phyloP scores from a whole-genome alignment of 2,329 filamentous ascomycete genomes.

The Fusarium sp. region DNA sequence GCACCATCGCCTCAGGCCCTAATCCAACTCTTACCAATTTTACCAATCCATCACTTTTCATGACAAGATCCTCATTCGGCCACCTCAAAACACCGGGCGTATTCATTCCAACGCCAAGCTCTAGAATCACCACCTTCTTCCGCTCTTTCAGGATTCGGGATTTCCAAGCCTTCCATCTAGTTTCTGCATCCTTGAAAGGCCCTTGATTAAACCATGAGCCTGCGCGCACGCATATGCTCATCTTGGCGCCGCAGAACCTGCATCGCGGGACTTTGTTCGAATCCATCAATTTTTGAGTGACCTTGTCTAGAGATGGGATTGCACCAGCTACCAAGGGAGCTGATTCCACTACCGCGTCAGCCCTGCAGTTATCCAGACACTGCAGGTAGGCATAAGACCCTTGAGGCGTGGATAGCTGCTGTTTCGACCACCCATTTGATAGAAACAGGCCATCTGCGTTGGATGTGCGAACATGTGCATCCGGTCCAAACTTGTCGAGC shows the following conservation, averaged over 20 bases:
- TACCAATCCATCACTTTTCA: constrained; percentile 21
- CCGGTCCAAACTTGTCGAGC: constrained; percentile 17
- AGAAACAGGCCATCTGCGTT: constrained; percentile 4
- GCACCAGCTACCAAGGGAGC: constrained; percentile 29
- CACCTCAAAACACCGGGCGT: constrained; percentile 44
- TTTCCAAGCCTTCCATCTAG: constrained; percentile 28
- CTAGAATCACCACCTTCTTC: constrained; percentile 41
- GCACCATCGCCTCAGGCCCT: constrained; percentile 39
- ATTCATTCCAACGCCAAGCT: constrained; percentile 45
- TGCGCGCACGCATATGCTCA: constrained; percentile 44
- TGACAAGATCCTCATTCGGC: constrained; percentile 45
- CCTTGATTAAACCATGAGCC: constrained; percentile 39
- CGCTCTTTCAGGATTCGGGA: constrained; percentile 8
- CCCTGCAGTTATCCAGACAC: constrained; percentile 40
- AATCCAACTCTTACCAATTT: constrained; percentile 41
- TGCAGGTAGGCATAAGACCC: constrained; percentile 27
- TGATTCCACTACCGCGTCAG: constrained; percentile 21
- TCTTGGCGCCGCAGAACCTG: constrained; percentile 39
- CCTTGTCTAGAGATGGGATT: constrained; percentile 15
- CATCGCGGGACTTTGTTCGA: constrained; percentile 31
- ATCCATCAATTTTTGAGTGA: constrained; percentile 33
- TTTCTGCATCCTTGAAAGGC: constrained; percentile 34
- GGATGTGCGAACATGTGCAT: constrained; percentile 39
- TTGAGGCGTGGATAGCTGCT: constrained; percentile 15
- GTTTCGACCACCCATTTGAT: neutral